These are phyloP conservation scores for Hypomontagnella monticulosa DNA, from an alignment of 495 filamentous ascomycete species.

Conservation along the genomic window DNA sequence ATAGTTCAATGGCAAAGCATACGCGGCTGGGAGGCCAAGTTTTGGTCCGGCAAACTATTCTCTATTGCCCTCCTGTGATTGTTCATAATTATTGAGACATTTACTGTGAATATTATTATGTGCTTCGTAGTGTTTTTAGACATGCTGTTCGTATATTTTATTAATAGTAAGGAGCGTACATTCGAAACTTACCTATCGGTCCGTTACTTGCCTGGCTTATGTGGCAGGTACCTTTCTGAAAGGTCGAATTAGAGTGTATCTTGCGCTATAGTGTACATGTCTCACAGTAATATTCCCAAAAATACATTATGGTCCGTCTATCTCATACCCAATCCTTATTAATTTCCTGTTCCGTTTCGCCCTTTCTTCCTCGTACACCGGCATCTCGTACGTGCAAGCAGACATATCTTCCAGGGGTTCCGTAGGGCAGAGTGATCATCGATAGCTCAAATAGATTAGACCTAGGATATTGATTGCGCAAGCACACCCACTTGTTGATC, in stretches of 20 bases:
- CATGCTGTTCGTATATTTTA: background rate
- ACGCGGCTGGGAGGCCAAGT: conserved; percentile 53
- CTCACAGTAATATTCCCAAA: too few species aligned
- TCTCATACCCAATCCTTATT: too few species aligned
- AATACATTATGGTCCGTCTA: too few species aligned
- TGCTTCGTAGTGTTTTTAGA: background rate
- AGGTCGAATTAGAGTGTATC: too few species aligned
- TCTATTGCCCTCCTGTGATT: conserved; percentile 1
- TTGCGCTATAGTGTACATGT: too few species aligned
- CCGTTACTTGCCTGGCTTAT: too few species aligned
- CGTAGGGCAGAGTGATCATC: conserved; percentile 5
- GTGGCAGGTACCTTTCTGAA: too few species aligned
- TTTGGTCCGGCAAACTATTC: conserved; percentile 49
- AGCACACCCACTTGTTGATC: conserved; percentile 20
- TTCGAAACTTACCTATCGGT: background rate
- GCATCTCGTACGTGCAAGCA: too few species aligned
- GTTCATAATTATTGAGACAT: background rate
- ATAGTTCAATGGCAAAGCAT: conserved; percentile 44
- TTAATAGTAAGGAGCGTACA: background rate
- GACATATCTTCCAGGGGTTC: background rate
- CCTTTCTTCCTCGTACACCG: too few species aligned
- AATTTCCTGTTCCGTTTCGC: too few species aligned
- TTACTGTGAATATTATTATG: background rate
- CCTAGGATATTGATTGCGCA: conserved; percentile 20
- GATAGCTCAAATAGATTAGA: conserved; percentile 16